Evolutionary conservation across 108 stramenopile species (phyloP), one percentile per base, ranked within the genome.

Genomic region (Skeletonema menzelii): DNA sequence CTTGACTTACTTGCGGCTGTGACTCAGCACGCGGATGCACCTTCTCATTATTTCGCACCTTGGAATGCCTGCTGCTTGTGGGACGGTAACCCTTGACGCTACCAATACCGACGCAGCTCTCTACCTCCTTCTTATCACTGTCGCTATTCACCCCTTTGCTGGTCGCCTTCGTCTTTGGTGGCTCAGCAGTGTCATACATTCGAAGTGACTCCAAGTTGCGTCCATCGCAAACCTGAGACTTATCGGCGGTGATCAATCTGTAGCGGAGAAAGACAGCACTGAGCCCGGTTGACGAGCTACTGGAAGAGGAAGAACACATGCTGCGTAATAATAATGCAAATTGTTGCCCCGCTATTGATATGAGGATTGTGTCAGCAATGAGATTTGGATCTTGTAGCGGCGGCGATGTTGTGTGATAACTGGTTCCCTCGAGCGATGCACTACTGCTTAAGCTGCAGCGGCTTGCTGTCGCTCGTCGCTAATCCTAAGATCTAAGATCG

Each of bases 151-250:
- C 34, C 15, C 8, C 11, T 34, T 26, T 35, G 11, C 17, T 31
- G 19, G 26, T 17, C 2, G 20, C 24, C 30, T 60, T 17, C 2
- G 20, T 58, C 30, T 60, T 34, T 19, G 59, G n/a, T 8, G 34
- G 59, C 28, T 60, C 28, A 17, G 59, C 30, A 17, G 32, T 12
- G 38, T 12, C 13, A 19, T 17, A 32, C 7, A 30, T 14, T 28
- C 70, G 34, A 3, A 61, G 8, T 31, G 20, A n/a, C 37, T 70
- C 70, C 70, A 58, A 70, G 17, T 44, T 70, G 4, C 70, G 19
- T 11, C 70, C 70, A 38, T 70, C 70, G 42, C 70, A 70, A 17
- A 70, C 59, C 31, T 70, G 70, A 11, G 59, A 61, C n/a, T 17
- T 47, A 40, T 70, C 70, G 1, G 59, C 70, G 8, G 70, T 70